phyloP scores from a whole-genome alignment of 108 stramenopile genomes.

The Cyclotella atomus region DNA sequence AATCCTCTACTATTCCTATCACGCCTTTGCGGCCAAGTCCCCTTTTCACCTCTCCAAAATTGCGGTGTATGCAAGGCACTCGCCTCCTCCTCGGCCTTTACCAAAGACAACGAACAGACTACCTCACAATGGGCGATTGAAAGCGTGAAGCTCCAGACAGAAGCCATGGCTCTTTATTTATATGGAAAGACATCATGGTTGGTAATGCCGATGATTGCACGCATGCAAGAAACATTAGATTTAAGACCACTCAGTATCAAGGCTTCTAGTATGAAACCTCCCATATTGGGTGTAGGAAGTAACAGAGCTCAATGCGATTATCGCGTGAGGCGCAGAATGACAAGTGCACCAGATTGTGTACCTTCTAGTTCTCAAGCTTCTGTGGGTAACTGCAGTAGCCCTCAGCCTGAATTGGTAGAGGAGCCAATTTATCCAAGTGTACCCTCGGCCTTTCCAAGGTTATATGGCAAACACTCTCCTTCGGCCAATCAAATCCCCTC shows the following conservation, averaged over 20 bases:
- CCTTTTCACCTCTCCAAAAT: constrained; percentile 9
- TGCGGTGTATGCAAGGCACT: constrained; percentile 15
- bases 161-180: constrained; percentile 8
- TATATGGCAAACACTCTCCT: constrained; percentile 1
- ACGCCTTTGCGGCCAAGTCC: constrained; percentile 6
- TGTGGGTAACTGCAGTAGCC: too few relatives aligned
- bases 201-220: constrained; percentile 25
- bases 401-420: neutral
- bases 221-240: constrained; percentile 17
- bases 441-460: neutral
- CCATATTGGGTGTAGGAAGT: neutral
- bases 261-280: neutral
- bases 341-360: neutral
- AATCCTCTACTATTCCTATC: constrained; percentile 22
- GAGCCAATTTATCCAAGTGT: constrained; percentile 5
- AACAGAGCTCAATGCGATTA: constrained; percentile 13
- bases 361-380: neutral
- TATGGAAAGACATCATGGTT: constrained; percentile 25
- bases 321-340: neutral
- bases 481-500: neutral
- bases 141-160: constrained; percentile 2
- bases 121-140: constrained; percentile 33
- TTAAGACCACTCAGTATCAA: constrained; percentile 8
- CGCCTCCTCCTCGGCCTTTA: constrained; percentile 13
- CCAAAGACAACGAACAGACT: constrained; percentile 10